These are phyloP conservation scores for Symbiotaphrina buchneri DNA, from an alignment of 495 filamentous ascomycete species.

Conservation along the genomic window DNA sequence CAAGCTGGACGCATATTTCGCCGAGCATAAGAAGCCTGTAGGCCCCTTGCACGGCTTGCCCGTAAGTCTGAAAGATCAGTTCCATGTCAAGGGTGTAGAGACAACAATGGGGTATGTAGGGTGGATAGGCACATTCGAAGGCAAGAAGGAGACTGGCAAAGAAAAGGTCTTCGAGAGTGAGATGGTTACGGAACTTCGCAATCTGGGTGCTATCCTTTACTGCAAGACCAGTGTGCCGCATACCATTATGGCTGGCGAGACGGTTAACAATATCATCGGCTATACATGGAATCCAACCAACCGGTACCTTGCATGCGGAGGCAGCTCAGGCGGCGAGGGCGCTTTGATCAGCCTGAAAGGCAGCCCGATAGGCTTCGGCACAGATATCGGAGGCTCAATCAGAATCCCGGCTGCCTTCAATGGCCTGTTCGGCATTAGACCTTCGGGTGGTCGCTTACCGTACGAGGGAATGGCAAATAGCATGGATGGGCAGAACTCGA, in stretches of 20 bases:
- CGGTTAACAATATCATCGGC: conserved; percentile 4
- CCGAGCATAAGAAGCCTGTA: conserved; percentile 19
- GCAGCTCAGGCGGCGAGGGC: conserved; percentile 4
- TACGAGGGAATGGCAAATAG: conserved; percentile 20
- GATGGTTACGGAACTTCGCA: conserved; percentile 21
- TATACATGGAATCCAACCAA: conserved; percentile 1
- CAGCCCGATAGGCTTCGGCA: conserved; percentile 3
- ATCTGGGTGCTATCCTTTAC: conserved; percentile 3
- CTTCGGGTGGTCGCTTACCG: conserved; percentile 21
- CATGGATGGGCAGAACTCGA: conserved; percentile 24
- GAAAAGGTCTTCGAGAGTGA: conserved; percentile 17
- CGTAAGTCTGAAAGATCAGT: conserved; percentile 12
- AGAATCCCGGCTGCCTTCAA: conserved; percentile 3
- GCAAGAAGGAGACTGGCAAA: conserved; percentile 2
- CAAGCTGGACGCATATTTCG: conserved; percentile 31
- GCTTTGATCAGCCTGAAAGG: conserved; percentile 3
- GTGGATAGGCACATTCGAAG: conserved; percentile 23
- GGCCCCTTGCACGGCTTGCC: conserved; percentile 18
- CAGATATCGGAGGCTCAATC: conserved; percentile 5
- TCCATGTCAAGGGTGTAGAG: conserved; percentile 5
- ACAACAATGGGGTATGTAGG: conserved; percentile 5
- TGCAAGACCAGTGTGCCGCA: conserved; percentile 5
- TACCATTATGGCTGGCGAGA: conserved; percentile 3
- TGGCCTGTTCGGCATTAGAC: conserved; percentile 6
- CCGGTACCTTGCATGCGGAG: conserved; percentile 2